Percentiles rank a stretch among this genome's conserved stretches.
These are phyloP conservation scores for Pseudofabraea citricarpa DNA, from an alignment of 2,329 filamentous ascomycete genomes.

Conservation along the genomic window DNA sequence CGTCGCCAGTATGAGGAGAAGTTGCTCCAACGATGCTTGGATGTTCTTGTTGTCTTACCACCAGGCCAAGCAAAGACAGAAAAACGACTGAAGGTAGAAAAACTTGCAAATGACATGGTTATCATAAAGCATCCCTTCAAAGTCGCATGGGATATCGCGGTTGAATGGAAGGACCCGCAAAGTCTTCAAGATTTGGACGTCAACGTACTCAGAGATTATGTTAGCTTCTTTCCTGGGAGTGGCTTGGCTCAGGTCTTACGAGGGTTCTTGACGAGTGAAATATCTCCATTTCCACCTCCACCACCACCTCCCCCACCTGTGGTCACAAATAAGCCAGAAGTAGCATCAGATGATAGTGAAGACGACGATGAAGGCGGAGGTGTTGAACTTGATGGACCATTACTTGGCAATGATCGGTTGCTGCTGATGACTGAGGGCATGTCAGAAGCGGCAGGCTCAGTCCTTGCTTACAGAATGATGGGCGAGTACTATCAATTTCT, in stretches of 20 bases:
- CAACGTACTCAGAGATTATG: constrained; percentile 73
- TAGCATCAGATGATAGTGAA: constrained; percentile 45
- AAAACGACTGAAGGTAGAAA: constrained; percentile 69
- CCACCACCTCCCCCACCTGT: constrained; percentile 8
- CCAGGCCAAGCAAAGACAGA: constrained; percentile 57
- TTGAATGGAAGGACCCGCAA: constrained; percentile 84
- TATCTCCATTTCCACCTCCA: constrained; percentile 70
- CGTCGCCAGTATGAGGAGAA: constrained; percentile 88
- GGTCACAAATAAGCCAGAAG: constrained; percentile 28
- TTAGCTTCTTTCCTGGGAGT: constrained; percentile 75
- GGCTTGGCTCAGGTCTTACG: constrained; percentile 79
- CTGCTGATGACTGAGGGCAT: constrained; percentile 76
- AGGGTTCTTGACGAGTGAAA: constrained; percentile 74
- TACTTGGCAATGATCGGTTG: constrained; percentile 74
- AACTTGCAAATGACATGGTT: constrained; percentile 86
- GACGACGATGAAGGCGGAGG: constrained; percentile 49
- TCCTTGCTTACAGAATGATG: constrained; percentile 78
- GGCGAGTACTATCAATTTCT: constrained; percentile 78
- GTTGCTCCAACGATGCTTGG: constrained; percentile 74
- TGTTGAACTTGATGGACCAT: constrained; percentile 47
- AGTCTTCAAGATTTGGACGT: constrained; percentile 73
- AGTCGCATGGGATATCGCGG: constrained; percentile 82
- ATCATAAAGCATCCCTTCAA: constrained; percentile 89
- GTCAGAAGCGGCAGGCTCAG: constrained; percentile 57
- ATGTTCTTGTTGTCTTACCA: constrained; percentile 67